Evolutionary conservation across 1,284 basidiomycete species (phyloP), one percentile per base, ranked within the genome.

Genomic region (Ganoderma lingzhi): DNA sequence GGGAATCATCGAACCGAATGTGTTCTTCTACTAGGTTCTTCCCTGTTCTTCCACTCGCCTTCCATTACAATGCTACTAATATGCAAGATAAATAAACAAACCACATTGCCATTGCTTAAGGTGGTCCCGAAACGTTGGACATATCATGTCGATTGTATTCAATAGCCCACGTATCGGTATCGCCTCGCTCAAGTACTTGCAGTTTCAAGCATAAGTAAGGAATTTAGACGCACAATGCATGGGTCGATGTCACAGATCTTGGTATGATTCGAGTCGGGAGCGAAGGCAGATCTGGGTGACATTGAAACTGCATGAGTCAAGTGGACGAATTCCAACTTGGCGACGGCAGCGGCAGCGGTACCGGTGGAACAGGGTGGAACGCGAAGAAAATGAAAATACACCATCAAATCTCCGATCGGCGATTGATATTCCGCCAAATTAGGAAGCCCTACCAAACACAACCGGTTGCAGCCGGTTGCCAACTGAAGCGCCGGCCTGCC

Each of bases 381-480:
- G 23, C 23, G n/a, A 51, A 45, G 19, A 10, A 51, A 51, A 51
- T 23, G 48, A 10, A 51, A 51, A 51, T 23, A 23, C 4, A 23
- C 23, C 48, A 4, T 23, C 5, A 3, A 28, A 28, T 51, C 10
- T 51, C 48, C 48, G 48, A 28, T 51, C 48, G 48, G 48, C 48
- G 19, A 48, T 48, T 48, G 45, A 51, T 17, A 44, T 3, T 4
- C 23, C 23, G 10, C 10, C 48, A 51, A 51, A 51, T 28, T 51
- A 51, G 48, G 48, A 51, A 51, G 23, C 14, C 12, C 48, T 51
- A 51, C 48, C 48, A 51, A 51, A 51, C 48, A 51, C 48, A 14
- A 23, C 23, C 23, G 23, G 23, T 23, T 23, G 23, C 23, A 23
- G 23, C 23, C 23, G 23, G 23, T 23, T 23, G 23, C 23, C 23